Percentiles rank a stretch among this genome's conserved stretches.
These are phyloP conservation scores for Metroxylon sagu DNA, from an alignment of 176 grass and related monocot species.

Conservation along the genomic window DNA sequence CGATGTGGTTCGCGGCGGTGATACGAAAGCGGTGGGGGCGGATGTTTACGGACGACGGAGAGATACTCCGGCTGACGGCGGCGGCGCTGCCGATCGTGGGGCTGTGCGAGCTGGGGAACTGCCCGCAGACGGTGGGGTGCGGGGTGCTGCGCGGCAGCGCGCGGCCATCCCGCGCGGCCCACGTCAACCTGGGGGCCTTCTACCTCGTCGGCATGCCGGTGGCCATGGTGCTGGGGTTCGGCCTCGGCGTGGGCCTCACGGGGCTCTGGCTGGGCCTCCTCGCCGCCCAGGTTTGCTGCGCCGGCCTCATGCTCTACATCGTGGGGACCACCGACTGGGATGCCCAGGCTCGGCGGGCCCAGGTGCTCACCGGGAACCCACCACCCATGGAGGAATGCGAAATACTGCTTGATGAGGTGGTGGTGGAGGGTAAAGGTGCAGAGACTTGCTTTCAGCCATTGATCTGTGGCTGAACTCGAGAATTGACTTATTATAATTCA, in stretches of 20 bases:
- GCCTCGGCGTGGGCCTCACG: constrained; percentile 50
- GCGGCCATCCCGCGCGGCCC: constrained; percentile 58
- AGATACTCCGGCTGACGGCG: constrained; percentile 52
- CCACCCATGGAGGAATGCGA: background rate
- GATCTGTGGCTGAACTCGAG: constrained; percentile 19
- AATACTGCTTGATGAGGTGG: background rate
- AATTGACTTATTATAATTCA: background rate
- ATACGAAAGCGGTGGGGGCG: constrained; percentile 59
- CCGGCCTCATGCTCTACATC: constrained; percentile 64
- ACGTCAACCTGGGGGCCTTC: constrained; percentile 91
- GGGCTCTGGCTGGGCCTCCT: constrained; percentile 85
- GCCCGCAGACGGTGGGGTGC: constrained; percentile 96
- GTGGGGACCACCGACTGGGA: constrained; percentile 90
- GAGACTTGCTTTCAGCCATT: constrained; percentile 27
- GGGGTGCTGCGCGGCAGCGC: constrained; percentile 87
- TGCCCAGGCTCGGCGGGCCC: constrained; percentile 57
- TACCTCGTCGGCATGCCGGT: constrained; percentile 88
- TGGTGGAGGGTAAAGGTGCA: constrained; percentile 18
- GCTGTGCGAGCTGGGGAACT: constrained; percentile 95
- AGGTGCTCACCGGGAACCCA: constrained; percentile 27
- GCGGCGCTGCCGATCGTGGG: constrained; percentile 78
- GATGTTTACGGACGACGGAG: constrained; percentile 61
- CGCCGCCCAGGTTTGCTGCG: constrained; percentile 83
- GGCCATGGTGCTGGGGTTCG: constrained; percentile 50
- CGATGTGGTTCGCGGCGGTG: constrained; percentile 62